phyloP scores from a whole-genome alignment of 257 asterid species.

The Agastache rugosa region DNA sequence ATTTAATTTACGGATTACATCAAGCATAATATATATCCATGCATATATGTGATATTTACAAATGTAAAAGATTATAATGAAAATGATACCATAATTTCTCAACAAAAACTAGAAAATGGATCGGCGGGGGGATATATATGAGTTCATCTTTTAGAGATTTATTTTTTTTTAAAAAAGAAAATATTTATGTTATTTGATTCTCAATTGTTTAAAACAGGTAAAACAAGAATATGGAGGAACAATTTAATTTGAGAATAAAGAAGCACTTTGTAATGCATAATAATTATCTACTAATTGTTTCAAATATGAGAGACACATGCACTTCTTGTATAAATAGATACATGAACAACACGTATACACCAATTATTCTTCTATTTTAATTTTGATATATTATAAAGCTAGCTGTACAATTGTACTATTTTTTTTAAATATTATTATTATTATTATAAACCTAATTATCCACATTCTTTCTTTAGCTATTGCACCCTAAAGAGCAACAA shows the following conservation, averaged over 20 bases:
- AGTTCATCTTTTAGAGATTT: background rate
- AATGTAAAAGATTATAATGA: too few species aligned
- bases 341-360: background rate
- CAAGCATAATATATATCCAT: too few species aligned
- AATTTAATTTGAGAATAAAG: background rate
- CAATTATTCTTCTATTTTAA: background rate
- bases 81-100: too few species aligned
- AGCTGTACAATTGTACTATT: constrained; percentile 31
- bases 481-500: constrained; percentile 35
- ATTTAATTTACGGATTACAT: too few species aligned
- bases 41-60: too few species aligned
- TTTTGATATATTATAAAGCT: background rate
- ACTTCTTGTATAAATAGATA: background rate
- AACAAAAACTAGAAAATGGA: too few species aligned
- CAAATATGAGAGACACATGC: background rate
- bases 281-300: background rate
- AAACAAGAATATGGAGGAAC: background rate
- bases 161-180: too few species aligned
- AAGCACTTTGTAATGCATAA: too few species aligned
- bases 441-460: background rate
- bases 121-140: too few species aligned
- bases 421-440: too few species aligned
- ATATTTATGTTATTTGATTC: background rate
- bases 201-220: background rate
- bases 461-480: background rate